These are phyloP conservation scores for Pelargonium nanum DNA, from an alignment of 345 rosid species.

Conservation along the genomic window DNA sequence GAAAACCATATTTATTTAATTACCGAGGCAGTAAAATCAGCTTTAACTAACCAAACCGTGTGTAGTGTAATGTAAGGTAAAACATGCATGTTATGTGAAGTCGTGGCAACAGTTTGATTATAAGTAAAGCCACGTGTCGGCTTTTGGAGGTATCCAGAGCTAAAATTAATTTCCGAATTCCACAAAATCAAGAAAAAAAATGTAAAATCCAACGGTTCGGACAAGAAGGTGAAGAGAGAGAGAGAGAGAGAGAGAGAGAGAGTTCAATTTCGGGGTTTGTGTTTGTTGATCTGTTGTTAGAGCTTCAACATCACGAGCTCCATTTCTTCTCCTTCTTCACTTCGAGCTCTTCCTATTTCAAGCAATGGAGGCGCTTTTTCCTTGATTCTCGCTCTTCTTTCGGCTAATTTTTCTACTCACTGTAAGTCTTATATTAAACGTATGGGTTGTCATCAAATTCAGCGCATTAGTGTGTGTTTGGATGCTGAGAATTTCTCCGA, in stretches of 20 bases:
- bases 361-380: no score
- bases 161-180: neutral
- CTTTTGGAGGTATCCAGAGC: conserved; percentile 15
- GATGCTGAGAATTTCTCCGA: neutral
- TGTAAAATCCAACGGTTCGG: neutral
- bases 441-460: neutral
- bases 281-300: neutral
- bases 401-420: neutral
- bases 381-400: neutral
- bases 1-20: no score
- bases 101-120: conserved; percentile 8
- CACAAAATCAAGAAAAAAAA: neutral
- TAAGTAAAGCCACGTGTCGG: conserved; percentile 18
- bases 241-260: no score
- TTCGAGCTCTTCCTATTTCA: neutral
- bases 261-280: neutral
- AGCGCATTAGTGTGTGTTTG: no score
- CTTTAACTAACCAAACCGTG: no score
- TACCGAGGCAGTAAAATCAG: no score
- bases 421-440: neutral
- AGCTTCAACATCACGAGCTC: no score
- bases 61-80: no score
- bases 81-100: neutral
- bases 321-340: no score
- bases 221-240: neutral